Evolutionary conservation across 2,329 filamentous ascomycete genomes (phyloP).

Genomic region (Monilinia laxa): DNA sequence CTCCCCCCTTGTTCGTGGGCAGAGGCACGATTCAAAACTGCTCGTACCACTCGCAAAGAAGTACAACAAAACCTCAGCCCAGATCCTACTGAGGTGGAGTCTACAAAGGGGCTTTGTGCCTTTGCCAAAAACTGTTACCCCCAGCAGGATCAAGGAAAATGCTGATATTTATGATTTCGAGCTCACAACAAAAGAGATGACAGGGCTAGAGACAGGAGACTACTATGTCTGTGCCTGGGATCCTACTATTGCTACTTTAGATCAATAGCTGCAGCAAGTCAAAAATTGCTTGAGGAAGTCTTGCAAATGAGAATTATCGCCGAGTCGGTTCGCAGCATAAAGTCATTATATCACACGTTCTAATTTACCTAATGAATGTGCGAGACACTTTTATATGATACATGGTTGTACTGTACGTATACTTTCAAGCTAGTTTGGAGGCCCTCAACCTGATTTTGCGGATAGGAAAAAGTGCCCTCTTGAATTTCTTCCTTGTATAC

Average conservation of each 20-base stretch:
- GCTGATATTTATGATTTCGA: slow-evolving; percentile 56
- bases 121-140: slow-evolving; percentile 71
- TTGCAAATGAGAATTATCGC: background rate
- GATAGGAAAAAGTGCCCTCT: background rate
- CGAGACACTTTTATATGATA: background rate
- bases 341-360: background rate
- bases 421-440: background rate
- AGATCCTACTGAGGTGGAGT: slow-evolving; percentile 78
- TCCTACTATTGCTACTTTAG: slow-evolving; percentile 50
- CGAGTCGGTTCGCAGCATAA: too few relatives aligned
- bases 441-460: background rate
- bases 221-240: slow-evolving; percentile 59
- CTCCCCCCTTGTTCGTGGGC: slow-evolving; percentile 61
- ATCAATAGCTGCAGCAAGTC: slow-evolving; percentile 38
- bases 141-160: slow-evolving; percentile 66
- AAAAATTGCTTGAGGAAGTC: background rate
- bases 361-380: background rate
- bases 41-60: slow-evolving; percentile 67
- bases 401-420: background rate
- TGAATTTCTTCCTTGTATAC: too few relatives aligned
- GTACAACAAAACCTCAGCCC: slow-evolving; percentile 70
- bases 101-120: slow-evolving; percentile 76
- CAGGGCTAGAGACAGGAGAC: slow-evolving; percentile 49
- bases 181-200: slow-evolving; percentile 53
- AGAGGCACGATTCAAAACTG: slow-evolving; percentile 67